Conservation (phyloP, 805 yeast species). For the Pichia cabralensis region DNA sequence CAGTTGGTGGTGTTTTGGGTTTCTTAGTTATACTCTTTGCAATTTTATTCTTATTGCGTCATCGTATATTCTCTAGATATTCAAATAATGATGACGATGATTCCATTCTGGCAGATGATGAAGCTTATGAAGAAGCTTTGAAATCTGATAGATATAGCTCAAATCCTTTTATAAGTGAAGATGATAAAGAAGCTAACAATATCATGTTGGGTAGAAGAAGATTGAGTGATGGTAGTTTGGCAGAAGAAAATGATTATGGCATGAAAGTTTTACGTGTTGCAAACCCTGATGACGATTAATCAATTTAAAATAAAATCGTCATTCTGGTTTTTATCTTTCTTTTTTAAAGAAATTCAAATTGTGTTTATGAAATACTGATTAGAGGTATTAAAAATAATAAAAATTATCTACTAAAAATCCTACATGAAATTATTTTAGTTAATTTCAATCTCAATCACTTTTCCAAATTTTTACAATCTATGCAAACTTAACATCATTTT, state of each 20-base stretch:
- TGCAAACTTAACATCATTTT: too few species aligned
- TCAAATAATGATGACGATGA: conserved; percentile 21
- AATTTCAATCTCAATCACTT: too few species aligned
- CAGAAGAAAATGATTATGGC: conserved; percentile 76
- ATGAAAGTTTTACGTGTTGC: conserved; percentile 79
- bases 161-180: conserved; percentile 58
- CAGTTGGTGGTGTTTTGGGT: conserved; percentile 28
- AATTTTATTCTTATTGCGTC: conserved; percentile 25
- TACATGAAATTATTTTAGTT: too few species aligned
- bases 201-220: conserved; percentile 79
- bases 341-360: too few species aligned
- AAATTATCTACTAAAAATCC: too few species aligned
- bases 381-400: too few species aligned
- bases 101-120: conserved; percentile 40
- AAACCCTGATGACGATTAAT: conserved; percentile 53
- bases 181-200: conserved; percentile 29
- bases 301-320: too few species aligned
- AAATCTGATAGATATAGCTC: conserved; percentile 33
- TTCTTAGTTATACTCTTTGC: conserved; percentile 18
- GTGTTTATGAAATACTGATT: too few species aligned
- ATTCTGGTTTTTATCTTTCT: neutral
- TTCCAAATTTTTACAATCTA: too few species aligned
- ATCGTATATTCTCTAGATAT: conserved; percentile 25
- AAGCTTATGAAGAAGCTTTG: conserved; percentile 48
- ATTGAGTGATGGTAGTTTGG: conserved; percentile 75